Conservation (phyloP, 2,329 filamentous ascomycete species). For the Fusarium ramigenum region DNA sequence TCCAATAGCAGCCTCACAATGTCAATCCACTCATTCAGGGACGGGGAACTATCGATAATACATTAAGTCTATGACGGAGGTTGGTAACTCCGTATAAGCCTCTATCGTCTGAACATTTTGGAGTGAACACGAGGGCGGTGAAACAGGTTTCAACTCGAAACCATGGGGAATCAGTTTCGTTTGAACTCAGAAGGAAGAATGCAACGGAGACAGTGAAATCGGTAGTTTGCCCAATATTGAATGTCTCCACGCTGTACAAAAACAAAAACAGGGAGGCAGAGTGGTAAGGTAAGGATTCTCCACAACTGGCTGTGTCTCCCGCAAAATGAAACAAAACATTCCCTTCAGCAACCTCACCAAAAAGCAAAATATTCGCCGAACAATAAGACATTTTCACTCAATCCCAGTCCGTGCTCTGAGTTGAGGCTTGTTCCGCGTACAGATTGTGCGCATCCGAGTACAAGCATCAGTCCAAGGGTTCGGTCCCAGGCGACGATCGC, state of each 20-base stretch:
- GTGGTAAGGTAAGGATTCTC: slow-evolving; percentile 11
- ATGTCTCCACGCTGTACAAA: not conserved
- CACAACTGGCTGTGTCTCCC: slow-evolving; percentile 15
- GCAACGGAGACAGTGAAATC: slow-evolving; percentile 8
- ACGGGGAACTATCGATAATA: not conserved
- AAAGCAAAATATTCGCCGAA: slow-evolving; percentile 15
- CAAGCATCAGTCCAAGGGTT: slow-evolving; percentile 11
- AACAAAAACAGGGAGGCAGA: slow-evolving; percentile 6
- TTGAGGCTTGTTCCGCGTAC: slow-evolving; percentile 21
- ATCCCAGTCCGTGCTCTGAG: slow-evolving; percentile 18
- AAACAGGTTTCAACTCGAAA: slow-evolving; percentile 28
- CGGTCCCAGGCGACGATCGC: slow-evolving; percentile 37
- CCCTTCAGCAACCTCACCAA: slow-evolving; percentile 15
- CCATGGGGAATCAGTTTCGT: slow-evolving; percentile 8
- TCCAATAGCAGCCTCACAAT: slow-evolving; percentile 20
- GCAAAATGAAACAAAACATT: slow-evolving; percentile 30
- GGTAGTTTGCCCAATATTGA: not conserved
- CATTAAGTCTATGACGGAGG: not conserved
- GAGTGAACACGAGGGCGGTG: not conserved
- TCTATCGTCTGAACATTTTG: not conserved
- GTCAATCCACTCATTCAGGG: not conserved
- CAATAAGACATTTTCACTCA: not conserved
- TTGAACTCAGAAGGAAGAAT: not conserved
- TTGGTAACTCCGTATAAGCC: not conserved
- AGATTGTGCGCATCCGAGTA: slow-evolving; percentile 1